A percentile compares a stretch with the other conserved stretches of the same genome.
These are phyloP conservation scores for Tephrocybe rancida DNA, from an alignment of 768 basidiomycete genomes.

Conservation along the genomic window DNA sequence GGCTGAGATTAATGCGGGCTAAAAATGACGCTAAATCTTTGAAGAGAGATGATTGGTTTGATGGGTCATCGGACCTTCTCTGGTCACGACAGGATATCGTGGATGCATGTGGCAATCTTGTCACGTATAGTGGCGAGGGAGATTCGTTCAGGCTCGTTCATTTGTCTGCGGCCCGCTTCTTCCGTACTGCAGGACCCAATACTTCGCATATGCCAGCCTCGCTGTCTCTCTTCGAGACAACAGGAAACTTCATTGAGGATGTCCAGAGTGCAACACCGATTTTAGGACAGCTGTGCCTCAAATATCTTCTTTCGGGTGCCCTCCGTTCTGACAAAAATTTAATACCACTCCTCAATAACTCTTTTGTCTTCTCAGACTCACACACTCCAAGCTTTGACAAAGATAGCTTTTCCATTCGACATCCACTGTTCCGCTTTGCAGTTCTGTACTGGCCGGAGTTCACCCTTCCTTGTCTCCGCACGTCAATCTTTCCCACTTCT, in stretches of 20 bases:
- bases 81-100: no score
- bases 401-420: not conserved
- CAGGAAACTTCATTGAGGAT: not conserved
- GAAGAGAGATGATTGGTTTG: no score
- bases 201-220: not conserved
- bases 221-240: no score
- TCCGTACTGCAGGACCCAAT: not conserved
- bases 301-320: not conserved
- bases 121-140: no score
- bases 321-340: not conserved
- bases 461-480: not conserved
- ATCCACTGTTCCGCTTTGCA: slow-evolving; percentile 1
- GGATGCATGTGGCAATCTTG: no score
- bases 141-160: slow-evolving; percentile 5
- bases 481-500: no score
- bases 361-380: no score
- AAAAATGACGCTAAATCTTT: no score
- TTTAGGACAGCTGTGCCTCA: not conserved
- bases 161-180: slow-evolving; percentile 3
- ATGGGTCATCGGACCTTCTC: no score
- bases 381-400: not conserved
- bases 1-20: no score
- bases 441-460: slow-evolving; percentile 3
- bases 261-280: not conserved
- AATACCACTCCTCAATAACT: not conserved